Evolutionary conservation across 1,139 yeast genomes (phyloP), one percentile per base, ranked within the genome.

Genomic region (Pichia sp.): DNA sequence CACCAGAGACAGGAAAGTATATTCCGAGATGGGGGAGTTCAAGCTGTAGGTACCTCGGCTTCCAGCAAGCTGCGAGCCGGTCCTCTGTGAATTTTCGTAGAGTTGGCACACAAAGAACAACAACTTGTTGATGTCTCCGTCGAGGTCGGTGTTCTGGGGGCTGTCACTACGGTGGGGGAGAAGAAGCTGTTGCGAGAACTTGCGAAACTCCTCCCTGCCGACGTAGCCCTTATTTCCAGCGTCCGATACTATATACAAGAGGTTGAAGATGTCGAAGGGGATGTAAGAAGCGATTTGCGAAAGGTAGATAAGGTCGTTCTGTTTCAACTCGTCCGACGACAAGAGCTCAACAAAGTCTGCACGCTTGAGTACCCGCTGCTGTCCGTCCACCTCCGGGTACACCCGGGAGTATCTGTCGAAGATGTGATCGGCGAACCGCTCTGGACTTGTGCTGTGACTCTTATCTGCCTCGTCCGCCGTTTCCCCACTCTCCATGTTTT

Each of bases 161-260:
- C 11, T 13, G 5, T 36, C 26, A 1, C 36, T 19, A 10, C 30
- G 41, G 31, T 47, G 46, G 11, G 54, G 51, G 11, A 78, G 72
- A 47, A 82, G 77, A 58, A 86, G 72, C 40, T 83, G 75, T 54
- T 75, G 71, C 59, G 83, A 77, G 65, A 86, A 83, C 41, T 74
- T 72, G 44, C 79, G 70, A 80, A 88, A 87, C 62, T 87, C 90
- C 13, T 70, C 65, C 49, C 81, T 77, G 45, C 77, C 77, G 50
- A 86, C 71, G 61, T 75, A 84, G 1, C 92, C 92, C 63, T 84
- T 85, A 56, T 75, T 75, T 46, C 77, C 77, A 54, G 76, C 75
- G 67, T 86, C 93, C 30, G 89, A 83, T 43, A 85, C 77, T 54
- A 85, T 74, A 64, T 83, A 86, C 53, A 86, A 78, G 58, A 86